phyloP scores from a whole-genome alignment of 2,329 filamentous ascomycete species.

The Exophiala alcalophila region DNA sequence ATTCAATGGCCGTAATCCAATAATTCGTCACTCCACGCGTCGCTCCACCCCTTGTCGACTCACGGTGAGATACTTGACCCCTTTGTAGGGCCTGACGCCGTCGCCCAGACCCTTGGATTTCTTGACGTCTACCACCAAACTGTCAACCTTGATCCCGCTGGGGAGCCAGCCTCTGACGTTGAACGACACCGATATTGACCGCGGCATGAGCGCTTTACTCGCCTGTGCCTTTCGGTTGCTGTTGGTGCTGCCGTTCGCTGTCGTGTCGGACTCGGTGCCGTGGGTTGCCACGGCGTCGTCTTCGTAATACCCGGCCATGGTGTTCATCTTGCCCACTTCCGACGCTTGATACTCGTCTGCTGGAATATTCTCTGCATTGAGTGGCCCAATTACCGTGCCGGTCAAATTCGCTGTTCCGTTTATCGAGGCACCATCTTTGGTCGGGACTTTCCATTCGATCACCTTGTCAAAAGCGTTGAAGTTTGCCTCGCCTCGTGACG shows the following conservation, averaged over 20 bases:
- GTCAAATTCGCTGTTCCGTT: constrained; percentile 69
- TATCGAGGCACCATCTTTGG: constrained; percentile 69
- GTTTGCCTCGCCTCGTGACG: constrained; percentile 76
- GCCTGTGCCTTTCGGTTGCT: constrained; percentile 50
- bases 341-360: constrained; percentile 33
- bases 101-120: constrained; percentile 83
- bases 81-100: constrained; percentile 91
- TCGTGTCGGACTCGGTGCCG: constrained; percentile 26
- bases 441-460: constrained; percentile 79
- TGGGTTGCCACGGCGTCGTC: constrained; percentile 38
- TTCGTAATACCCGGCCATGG: constrained; percentile 47
- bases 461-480: constrained; percentile 70
- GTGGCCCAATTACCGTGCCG: constrained; percentile 72
- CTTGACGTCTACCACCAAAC: constrained; percentile 63
- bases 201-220: constrained; percentile 70
- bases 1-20: too few relatives aligned
- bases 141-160: constrained; percentile 62
- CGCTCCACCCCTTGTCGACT: constrained; percentile 55
- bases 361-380: constrained; percentile 41
- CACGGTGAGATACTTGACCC: constrained; percentile 91
- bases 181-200: constrained; percentile 67
- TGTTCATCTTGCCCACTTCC: constrained; percentile 34
- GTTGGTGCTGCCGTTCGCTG: constrained; percentile 19
- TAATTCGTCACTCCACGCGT: constrained; percentile 30
- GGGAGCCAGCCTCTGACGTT: constrained; percentile 62